Percentiles rank a stretch among this genome's conserved stretches.
Conservation (phyloP, 1,284 basidiomycete genomes). For the Singerocomus inundabilis region DNA sequence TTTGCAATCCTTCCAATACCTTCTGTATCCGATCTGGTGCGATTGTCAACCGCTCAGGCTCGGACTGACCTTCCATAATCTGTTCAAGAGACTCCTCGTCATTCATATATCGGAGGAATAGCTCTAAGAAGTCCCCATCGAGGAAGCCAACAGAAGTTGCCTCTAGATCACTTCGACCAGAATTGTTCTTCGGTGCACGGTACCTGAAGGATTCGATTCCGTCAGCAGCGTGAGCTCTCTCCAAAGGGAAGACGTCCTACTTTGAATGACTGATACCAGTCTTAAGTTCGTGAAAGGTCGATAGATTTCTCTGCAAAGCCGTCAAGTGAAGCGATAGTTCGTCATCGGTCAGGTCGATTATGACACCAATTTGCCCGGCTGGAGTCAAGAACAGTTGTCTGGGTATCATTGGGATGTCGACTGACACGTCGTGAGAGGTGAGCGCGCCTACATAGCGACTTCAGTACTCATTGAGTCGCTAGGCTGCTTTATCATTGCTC, state of each 20-base stretch:
- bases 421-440: slow-evolving; percentile 36
- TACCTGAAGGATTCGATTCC: slow-evolving; percentile 44
- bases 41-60: slow-evolving; percentile 52
- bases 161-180: slow-evolving; percentile 58
- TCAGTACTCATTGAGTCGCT: slow-evolving; percentile 4
- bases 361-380: slow-evolving; percentile 78
- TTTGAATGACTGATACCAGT: slow-evolving; percentile 64
- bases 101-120: slow-evolving; percentile 49
- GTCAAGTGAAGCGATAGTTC: slow-evolving; percentile 64
- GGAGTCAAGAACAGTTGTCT: slow-evolving; percentile 78
- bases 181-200: slow-evolving; percentile 58
- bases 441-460: slow-evolving; percentile 41
- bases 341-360: slow-evolving; percentile 61
- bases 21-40: slow-evolving; percentile 45
- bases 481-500: slow-evolving; percentile 9
- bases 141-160: slow-evolving; percentile 71
- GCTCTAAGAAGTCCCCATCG: slow-evolving; percentile 86
- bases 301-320: slow-evolving; percentile 78
- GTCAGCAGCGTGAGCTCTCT: background rate
- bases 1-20: slow-evolving; percentile 59
- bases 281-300: slow-evolving; percentile 50
- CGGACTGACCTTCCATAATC: slow-evolving; percentile 53
- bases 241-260: slow-evolving; percentile 40
- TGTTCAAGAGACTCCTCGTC: slow-evolving; percentile 38
- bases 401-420: slow-evolving; percentile 44